A percentile compares a stretch with the other conserved stretches of the same genome.
Evolutionary conservation across 2,329 filamentous ascomycete genomes (phyloP).

Genomic region (Cercospora brassicicola): DNA sequence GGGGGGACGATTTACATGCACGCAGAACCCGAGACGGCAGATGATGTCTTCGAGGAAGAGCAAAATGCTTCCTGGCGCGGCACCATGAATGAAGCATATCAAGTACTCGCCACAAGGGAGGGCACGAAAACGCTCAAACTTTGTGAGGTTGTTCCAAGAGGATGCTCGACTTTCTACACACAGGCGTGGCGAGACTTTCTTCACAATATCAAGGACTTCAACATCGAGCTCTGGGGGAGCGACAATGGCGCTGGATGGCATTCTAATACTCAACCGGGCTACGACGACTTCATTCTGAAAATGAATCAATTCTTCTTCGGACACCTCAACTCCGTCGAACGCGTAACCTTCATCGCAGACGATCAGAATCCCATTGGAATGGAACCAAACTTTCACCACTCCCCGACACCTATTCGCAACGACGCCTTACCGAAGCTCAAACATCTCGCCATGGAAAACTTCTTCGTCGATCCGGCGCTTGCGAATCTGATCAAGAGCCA

Average conservation of each 20-base stretch:
- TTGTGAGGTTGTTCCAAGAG: conserved; percentile 3
- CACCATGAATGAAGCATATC: conserved; percentile 14
- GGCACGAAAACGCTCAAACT: background rate
- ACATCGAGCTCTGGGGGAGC: conserved; percentile 10
- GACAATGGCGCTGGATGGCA: conserved; percentile 11
- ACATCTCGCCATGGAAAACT: conserved; percentile 5
- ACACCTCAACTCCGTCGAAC: background rate
- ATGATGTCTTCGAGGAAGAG: background rate
- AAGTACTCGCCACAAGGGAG: background rate
- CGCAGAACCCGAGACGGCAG: background rate
- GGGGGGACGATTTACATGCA: background rate
- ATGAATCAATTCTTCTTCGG: conserved; percentile 13
- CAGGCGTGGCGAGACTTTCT: conserved; percentile 3
- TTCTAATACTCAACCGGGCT: conserved; percentile 8
- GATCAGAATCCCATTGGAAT: background rate
- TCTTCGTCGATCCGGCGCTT: conserved; percentile 11
- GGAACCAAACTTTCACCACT: background rate
- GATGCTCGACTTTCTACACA: background rate
- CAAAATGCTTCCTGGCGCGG: background rate
- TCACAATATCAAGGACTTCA: background rate
- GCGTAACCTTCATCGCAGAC: background rate
- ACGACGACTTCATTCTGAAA: conserved; percentile 1
- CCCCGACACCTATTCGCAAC: background rate
- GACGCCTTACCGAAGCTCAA: conserved; percentile 5
- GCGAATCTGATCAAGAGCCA: background rate